Conservation (phyloP, 257 asterid genomes). For the Plantago ovata region DNA sequence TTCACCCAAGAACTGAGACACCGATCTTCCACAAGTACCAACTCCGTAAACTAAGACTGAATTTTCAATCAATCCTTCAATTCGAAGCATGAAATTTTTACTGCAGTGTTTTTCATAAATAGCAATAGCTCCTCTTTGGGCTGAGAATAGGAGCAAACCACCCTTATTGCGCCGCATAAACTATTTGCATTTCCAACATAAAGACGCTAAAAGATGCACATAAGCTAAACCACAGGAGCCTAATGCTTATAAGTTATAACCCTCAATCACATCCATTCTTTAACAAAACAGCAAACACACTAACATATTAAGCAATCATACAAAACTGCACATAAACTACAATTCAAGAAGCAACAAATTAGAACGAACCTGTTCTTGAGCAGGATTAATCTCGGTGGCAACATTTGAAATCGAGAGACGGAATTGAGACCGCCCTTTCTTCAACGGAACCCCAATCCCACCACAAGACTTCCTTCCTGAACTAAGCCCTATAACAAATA, state of each 20-base stretch:
- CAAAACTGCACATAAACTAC: not conserved
- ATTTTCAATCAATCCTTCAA: conserved; percentile 3
- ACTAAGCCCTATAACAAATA: conserved; percentile 39
- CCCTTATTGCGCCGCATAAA: too few species aligned
- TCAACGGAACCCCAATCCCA: conserved; percentile 46
- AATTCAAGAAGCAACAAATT: not conserved
- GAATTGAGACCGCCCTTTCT: conserved; percentile 46
- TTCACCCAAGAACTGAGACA: not conserved
- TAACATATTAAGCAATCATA: conserved; percentile 1
- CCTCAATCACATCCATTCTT: not conserved
- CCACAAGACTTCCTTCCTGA: conserved; percentile 55
- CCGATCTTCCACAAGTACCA: not conserved
- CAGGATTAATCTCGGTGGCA: conserved; percentile 64
- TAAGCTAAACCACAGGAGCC: too few species aligned
- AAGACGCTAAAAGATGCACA: too few species aligned
- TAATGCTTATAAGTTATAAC: too few species aligned
- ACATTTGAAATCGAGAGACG: conserved; percentile 63
- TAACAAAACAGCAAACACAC: not conserved
- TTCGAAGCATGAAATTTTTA: not conserved
- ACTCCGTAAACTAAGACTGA: conserved; percentile 2
- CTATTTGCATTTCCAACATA: too few species aligned
- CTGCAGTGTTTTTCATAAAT: too few species aligned
- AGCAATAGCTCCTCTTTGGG: too few species aligned
- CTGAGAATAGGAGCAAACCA: too few species aligned
- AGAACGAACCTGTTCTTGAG: conserved; percentile 62